Evolutionary conservation across 805 yeast species (phyloP), one percentile per base, ranked within the genome.

Genomic region (Saccharomycopsis sp.): DNA sequence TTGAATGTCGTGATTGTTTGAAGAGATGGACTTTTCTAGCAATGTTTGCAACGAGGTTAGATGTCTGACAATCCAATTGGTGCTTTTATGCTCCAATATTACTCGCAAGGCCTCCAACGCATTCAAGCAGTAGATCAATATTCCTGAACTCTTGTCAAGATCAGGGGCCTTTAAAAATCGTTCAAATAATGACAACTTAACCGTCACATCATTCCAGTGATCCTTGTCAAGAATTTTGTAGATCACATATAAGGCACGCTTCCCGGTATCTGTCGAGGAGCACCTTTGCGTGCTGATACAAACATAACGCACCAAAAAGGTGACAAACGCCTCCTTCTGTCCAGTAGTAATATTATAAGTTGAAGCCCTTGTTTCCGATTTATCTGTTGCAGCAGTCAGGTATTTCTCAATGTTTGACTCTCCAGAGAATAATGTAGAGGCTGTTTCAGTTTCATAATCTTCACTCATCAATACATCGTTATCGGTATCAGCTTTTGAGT

Each of bases 21-120:
- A 85, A 52, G 84, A 82, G 62, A 94, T 75, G 64, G 96, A 85
- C 64, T 89, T 89, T 60, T 88, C 96, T 15, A 94, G 73, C 15
- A 94, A 73, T 57, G 79, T 80, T 62, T 87, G 91, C 34, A 95
- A 77, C 37, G 85, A 82, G 1, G 78, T 74, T 44, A 91, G 70
- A 62, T 91, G 87, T 1, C 82, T 79, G 48, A 87, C 72, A 55
- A 94, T 85, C 97, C 97, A 94, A 14, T 77, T 81, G 0, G 87
- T 71, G 1, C 83, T 70, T 70, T 88, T 88, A 79, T 90, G 88
- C 62, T 85, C 88, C 56, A 94, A 74, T 1, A 91, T 90, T 51
- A 91, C 88, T 9, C 86, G 84, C 51, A 94, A 76, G 0, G 94
- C 97, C 68, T 90, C 97, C 53, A 95, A 72, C 0, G 99, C 96